Base-by-base conservation (phyloP, 352 stramenopile genomes). In the Phytophthora vignae region DNA sequence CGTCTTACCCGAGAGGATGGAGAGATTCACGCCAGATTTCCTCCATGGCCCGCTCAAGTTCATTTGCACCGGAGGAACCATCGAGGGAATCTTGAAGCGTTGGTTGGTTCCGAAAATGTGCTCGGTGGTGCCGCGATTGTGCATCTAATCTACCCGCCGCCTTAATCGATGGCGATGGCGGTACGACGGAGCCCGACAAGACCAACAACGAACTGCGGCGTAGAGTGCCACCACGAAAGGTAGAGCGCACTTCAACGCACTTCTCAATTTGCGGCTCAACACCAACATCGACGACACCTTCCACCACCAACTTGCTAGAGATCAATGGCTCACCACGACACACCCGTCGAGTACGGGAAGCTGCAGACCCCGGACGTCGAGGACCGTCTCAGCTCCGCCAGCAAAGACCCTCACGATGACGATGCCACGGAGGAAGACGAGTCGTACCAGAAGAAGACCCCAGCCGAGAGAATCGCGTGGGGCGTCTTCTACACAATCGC, bases 401-500 rank as follows among this genome's bases (percentile, higher is more conserved):
- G 48, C 15, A 67, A 73, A 59, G 44, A 73, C 10, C 50, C 22
- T 10, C 50, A 67, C 42, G 38, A 68, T 0, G 58, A 63, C 40
- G 66, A 63, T 9, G 25, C 9, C 12, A 31, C 11, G 4, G 22
- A 44, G 29, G 29, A 59, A 21, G 46, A 53, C 19, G 42, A 53
- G 44, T 19, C 9, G n/a, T 57, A 15, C 59, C 17, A 69, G 29
- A 76, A 68, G 56, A 48, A 68, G n/a, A 61, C 50, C 3, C 8
- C 19, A 6, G 36, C n/a, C 0, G 33, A 76, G 55, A 81, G 72
- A 49, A 71, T 82, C 31, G 22, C 17, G 1, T 75, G 50, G 49
- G 78, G 74, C 46, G 36, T 68, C 14, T 64, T 69, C 46, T 71
- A 65, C 55, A 54, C 22, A 4, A 40, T 60, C 44, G 54, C 49